These are phyloP conservation scores for Fusarium poae DNA, from an alignment of 2,329 filamentous ascomycete species.

Conservation along the genomic window DNA sequence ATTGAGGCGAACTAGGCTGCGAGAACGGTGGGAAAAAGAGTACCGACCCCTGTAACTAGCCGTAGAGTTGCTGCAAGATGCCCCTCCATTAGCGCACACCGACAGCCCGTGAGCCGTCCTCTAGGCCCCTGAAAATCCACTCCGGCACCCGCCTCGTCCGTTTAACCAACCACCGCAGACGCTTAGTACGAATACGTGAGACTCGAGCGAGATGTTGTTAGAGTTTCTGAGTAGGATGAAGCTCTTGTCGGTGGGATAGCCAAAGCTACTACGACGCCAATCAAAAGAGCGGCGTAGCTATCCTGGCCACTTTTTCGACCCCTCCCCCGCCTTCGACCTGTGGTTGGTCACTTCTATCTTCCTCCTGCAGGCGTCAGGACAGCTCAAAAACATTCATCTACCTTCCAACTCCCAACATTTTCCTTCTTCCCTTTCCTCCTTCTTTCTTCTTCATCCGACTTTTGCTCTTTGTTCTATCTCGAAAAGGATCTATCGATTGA, in stretches of 20 bases:
- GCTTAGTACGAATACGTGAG: constrained; percentile 46
- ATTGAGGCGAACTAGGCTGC: constrained; percentile 38
- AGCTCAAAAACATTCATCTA: constrained; percentile 37
- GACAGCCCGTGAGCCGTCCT: constrained; percentile 46
- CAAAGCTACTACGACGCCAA: constrained; percentile 20
- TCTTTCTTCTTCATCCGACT: constrained; percentile 37
- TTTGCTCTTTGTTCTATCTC: constrained; percentile 44
- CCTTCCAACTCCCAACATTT: constrained; percentile 41
- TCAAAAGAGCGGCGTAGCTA: constrained; percentile 31
- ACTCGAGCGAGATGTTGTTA: constrained; percentile 31
- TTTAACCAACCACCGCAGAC: constrained; percentile 37
- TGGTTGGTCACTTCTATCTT: constrained; percentile 44
- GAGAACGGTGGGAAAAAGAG: constrained; percentile 36
- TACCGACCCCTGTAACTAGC: constrained; percentile 29
- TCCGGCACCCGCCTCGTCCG: constrained; percentile 45
- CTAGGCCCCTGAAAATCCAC: constrained; percentile 40
- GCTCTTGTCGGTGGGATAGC: constrained; percentile 22
- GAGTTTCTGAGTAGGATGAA: constrained; percentile 19
- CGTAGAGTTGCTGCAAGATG: constrained; percentile 41
- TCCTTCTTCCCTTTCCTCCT: constrained; percentile 40
- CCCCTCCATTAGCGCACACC: constrained; percentile 47
- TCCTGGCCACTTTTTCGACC: constrained; percentile 44
- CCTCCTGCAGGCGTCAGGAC: constrained; percentile 20
- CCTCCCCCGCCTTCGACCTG: constrained; percentile 55
- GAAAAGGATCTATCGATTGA: constrained; percentile 47